Base-by-base conservation (phyloP, 176 grass and related monocot genomes). In the Oryza coarctata region DNA sequence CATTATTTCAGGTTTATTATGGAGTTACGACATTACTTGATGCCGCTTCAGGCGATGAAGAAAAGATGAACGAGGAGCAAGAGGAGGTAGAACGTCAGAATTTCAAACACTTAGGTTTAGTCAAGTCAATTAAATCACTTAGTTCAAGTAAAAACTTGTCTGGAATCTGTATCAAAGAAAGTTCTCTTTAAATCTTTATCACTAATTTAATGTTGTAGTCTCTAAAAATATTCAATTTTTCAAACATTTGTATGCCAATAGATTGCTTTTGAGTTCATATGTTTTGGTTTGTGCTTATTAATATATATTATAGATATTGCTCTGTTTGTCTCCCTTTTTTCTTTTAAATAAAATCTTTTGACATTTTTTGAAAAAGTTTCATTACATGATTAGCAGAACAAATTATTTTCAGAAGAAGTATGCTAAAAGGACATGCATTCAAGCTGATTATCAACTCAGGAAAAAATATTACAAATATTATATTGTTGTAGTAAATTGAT, bases 21-120 rank as follows among this genome's bases (percentile, higher is more conserved):
- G 96, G 96, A 50, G 87, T 99, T 45, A 95, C 89, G 83, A 95
- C 96, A 85, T 86, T 99, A 55, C 82, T 95, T 73, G 96, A 99
- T 88, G 93, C 96, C 70, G 84, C 92, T 83, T 99, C 96, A 83
- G 82, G 83, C 55, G 89, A 95, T 69, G 86, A 76, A 83, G 82
- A 87, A 91, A 92, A 99, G 84, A 90, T 91, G 63, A 95, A 93
- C 6, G 91, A 95, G 82, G 96, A 99, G 78, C 88, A 99, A 88
- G 92, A 98, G 73, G 91, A 99, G 91, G 96, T 89, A 88, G n/a
- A 66, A 25, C 0, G 28, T 78, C 70, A 68, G 15, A 49, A 6
- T 77, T 55, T 6, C 15, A 65, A 4, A 72, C 50, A 65, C 58
- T 72, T 70, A 64, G 45, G 14, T 62, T 79, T 71, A 57, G 25